Base-by-base conservation (phyloP, 805 yeast species). In the Monosporozyma unispora region DNA sequence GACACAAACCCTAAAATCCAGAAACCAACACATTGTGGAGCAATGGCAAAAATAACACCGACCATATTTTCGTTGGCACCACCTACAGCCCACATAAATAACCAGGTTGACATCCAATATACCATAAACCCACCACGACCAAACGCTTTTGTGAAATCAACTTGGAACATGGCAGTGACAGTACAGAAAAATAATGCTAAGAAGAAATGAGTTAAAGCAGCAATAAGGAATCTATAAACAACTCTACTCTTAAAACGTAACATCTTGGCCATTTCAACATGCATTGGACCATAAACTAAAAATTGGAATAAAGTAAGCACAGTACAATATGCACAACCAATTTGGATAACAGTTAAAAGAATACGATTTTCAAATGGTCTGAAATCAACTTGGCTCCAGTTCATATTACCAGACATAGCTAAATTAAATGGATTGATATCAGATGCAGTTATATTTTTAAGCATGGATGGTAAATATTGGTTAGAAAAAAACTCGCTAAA, bases 1-100 rank as follows among this genome's bases (percentile, higher is more conserved):
- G 85, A 73, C 52, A 84, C 88, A 76, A 85, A 84, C 50, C 77
- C 73, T 49, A 85, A 68, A 56, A 86, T 60, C 88, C 90, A 84
- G 56, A 84, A 76, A 0, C 90, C 89, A 45, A 83, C 54, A 46
- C 74, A 57, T 22, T 87, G 85, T 1, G 93, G 91, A 47, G 70
- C 71, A n/a, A 70, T 49, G 7, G 81, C 66, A 45, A 82, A 67
- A 4, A 76, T 59, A 7, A 84, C 29, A 62, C 79, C 61, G 0
- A 81, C 79, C 54, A 76, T 67, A 53, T 82, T 79, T 63, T 87
- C 93, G 59, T 82, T 83, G 21, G 83, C 81, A 45, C 84, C 79
- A 51, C 93, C 95, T 27, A 84, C 83, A 0, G 90, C 86, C 53
- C 80, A 68, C 87, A 86, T 81, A 4, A 87, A 77, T 45, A 86